Conservation (phyloP, 257 asterid species). For the Jacaranda mimosifolia region DNA sequence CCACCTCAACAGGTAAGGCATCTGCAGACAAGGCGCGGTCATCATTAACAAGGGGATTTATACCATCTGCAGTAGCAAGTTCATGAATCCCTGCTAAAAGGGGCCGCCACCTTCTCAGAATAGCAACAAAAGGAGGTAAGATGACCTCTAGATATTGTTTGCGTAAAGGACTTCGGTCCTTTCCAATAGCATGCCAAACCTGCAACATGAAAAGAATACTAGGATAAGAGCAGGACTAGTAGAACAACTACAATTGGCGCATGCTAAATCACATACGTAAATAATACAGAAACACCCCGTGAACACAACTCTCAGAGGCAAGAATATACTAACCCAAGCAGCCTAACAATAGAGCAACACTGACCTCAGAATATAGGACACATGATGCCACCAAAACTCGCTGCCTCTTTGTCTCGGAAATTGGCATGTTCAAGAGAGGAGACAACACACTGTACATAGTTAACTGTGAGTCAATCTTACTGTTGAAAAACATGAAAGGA, state of each 20-base stretch:
- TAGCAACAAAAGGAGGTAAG: constrained; percentile 95
- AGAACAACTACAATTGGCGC: constrained; percentile 30
- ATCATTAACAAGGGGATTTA: constrained; percentile 91
- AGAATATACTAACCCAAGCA: constrained; percentile 30
- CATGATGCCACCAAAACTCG: constrained; percentile 97
- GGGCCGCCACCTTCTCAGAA: constrained; percentile 98
- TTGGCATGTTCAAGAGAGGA: constrained; percentile 91
- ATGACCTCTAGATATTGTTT: constrained; percentile 92
- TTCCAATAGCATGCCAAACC: constrained; percentile 94
- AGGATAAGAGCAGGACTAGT: constrained; percentile 34
- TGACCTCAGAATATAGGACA: constrained; percentile 92
- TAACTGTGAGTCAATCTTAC: constrained; percentile 43
- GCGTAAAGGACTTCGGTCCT: constrained; percentile 82
- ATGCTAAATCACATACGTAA: constrained; percentile 31
- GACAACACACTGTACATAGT: constrained; percentile 83
- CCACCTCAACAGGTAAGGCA: constrained; percentile 94
- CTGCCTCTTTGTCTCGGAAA: constrained; percentile 92
- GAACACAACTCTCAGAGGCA: background rate
- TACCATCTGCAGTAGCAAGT: constrained; percentile 90
- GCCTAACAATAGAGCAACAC: constrained; percentile 40
- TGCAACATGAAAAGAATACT: constrained; percentile 48
- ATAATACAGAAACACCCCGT: constrained; percentile 31
- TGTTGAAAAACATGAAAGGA: constrained; percentile 27
- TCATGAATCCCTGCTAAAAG: constrained; percentile 97
- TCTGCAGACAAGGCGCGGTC: constrained; percentile 98